Evolutionary conservation across 140 eudicot species (phyloP).

Genomic region (Oenanthe javanica): DNA sequence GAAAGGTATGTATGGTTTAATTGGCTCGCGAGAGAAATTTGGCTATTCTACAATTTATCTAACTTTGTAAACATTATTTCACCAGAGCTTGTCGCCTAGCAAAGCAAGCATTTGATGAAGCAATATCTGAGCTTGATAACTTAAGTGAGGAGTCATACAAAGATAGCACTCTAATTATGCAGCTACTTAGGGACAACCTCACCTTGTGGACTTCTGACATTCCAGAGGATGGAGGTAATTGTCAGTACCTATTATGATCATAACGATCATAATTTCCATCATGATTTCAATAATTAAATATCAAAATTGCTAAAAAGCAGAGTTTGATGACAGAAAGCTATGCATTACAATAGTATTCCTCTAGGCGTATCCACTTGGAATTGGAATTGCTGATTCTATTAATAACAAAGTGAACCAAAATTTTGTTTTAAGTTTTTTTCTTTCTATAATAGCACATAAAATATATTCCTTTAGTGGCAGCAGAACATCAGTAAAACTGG

Average conservation of each 20-base stretch:
- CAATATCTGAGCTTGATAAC: constrained; percentile 80
- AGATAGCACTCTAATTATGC: constrained; percentile 84
- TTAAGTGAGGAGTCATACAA: constrained; percentile 86
- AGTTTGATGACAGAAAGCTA: neutral
- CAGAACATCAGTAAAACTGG: neutral
- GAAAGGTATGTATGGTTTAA: constrained; percentile 46
- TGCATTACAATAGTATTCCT: neutral
- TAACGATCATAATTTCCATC: neutral
- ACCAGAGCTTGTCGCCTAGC: constrained; percentile 87
- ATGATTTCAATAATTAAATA: neutral
- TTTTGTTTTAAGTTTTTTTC: neutral
- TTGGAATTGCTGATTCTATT: neutral
- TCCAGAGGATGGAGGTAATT: constrained; percentile 70
- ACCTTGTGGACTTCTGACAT: constrained; percentile 94
- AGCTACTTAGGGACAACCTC: constrained; percentile 87
- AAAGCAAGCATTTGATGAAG: constrained; percentile 89
- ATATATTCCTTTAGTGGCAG: neutral
- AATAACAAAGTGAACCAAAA: neutral
- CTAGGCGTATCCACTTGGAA: neutral
- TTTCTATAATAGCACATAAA: neutral
- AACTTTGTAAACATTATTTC: neutral
- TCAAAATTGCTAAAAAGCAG: neutral
- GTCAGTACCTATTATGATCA: neutral
- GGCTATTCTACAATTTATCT: constrained; percentile 7
- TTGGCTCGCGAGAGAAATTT: neutral